Percentiles rank a stretch among this genome's conserved stretches.
These are phyloP conservation scores for Diplosphaera chodatii DNA, from an alignment of 139 green algal genomes.

Conservation along the genomic window DNA sequence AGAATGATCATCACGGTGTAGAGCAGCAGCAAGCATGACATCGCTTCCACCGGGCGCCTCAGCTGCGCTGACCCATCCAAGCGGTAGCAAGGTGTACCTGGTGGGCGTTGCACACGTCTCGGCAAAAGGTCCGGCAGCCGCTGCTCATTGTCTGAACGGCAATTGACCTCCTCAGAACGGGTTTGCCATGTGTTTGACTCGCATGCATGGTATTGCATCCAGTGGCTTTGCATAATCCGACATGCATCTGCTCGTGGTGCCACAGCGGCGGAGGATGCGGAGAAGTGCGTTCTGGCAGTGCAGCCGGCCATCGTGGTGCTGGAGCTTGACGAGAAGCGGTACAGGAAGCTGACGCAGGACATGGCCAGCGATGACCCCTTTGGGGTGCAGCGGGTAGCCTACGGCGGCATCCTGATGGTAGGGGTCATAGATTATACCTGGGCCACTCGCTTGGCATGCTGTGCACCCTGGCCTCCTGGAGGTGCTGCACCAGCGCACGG, in stretches of 20 bases:
- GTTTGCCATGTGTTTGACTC: no score
- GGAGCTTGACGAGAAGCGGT: conserved; percentile 25
- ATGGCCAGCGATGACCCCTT: not conserved
- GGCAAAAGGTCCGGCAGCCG: not conserved
- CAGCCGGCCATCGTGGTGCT: conserved; percentile 21
- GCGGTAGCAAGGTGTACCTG: conserved; percentile 20
- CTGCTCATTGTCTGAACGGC: no score
- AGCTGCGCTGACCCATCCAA: not conserved
- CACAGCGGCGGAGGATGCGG: conserved; percentile 20
- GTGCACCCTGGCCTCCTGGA: no score
- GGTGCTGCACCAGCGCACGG: no score
- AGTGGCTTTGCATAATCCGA: no score
- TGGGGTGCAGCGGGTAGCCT: not conserved
- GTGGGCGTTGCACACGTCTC: conserved; percentile 33
- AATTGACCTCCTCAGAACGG: no score
- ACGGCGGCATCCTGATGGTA: not conserved
- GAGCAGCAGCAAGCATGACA: no score
- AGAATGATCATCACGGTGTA: no score
- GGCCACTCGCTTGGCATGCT: not conserved
- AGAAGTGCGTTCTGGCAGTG: conserved; percentile 14
- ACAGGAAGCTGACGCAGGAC: not conserved
- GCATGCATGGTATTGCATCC: no score
- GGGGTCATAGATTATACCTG: not conserved
- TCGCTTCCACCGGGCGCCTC: not conserved
- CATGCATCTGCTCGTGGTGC: not conserved